Conservation (phyloP, 2,329 filamentous ascomycete genomes). For the Colletotrichum sp. region DNA sequence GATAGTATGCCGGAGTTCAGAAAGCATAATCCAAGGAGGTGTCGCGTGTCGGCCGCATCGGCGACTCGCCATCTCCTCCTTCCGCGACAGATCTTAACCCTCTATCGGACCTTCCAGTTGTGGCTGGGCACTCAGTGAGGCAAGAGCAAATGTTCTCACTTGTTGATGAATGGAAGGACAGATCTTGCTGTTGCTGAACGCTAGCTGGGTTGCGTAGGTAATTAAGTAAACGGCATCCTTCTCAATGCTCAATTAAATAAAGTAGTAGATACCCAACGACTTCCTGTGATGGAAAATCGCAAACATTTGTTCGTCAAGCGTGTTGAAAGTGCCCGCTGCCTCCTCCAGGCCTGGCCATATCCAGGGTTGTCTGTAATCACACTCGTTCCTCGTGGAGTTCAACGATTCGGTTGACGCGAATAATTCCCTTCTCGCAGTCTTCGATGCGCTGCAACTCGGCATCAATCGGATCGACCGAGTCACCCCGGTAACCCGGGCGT, state of each 20-base stretch:
- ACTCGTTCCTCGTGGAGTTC: slow-evolving; percentile 35
- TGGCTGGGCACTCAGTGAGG: neutral
- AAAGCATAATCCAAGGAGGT: neutral
- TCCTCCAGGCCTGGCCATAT: neutral
- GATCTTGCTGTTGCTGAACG: neutral
- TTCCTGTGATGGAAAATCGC: neutral
- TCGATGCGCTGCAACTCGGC: slow-evolving; percentile 36
- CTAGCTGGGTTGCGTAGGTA: neutral
- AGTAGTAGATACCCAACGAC: neutral
- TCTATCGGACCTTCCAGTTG: neutral
- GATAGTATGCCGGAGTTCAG: neutral
- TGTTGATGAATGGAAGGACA: neutral
- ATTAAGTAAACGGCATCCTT: neutral
- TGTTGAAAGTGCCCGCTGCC: neutral
- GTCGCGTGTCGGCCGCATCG: neutral
- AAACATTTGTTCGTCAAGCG: neutral
- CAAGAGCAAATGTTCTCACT: neutral
- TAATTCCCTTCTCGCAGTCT: slow-evolving; percentile 25
- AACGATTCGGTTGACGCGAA: slow-evolving; percentile 34
- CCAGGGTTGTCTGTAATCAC: neutral
- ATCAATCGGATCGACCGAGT: slow-evolving; percentile 29
- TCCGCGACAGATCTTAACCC: neutral
- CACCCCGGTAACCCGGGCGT: neutral
- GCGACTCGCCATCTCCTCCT: neutral
- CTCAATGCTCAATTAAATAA: neutral